Percentiles rank a stretch among this genome's conserved stretches.
phyloP scores from a whole-genome alignment of 441 rosid genomes.

The Hypseocharis bilobata region DNA sequence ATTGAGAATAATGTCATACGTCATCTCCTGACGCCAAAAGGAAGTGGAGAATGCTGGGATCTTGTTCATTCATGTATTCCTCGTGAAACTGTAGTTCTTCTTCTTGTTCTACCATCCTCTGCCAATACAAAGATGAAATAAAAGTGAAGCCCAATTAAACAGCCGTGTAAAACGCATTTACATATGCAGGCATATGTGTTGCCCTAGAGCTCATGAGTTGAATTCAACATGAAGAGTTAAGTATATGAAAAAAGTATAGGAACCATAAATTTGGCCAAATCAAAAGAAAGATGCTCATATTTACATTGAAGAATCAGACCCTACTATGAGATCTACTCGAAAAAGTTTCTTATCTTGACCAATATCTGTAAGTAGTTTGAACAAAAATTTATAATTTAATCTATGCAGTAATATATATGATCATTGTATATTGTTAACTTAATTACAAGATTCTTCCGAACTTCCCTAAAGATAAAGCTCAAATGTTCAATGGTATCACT shows the following conservation, averaged over 20 bases:
- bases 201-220: background rate
- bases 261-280: background rate
- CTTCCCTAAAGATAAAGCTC: background rate
- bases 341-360: background rate
- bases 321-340: background rate
- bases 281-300: background rate
- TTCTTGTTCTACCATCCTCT: slow-evolving; percentile 83
- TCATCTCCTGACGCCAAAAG: slow-evolving; percentile 92
- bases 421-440: background rate
- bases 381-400: background rate
- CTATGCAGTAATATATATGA: background rate
- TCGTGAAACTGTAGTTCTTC: slow-evolving; percentile 85
- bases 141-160: background rate
- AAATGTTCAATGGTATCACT: background rate
- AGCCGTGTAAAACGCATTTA: background rate
- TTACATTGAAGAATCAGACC: background rate
- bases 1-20: slow-evolving; percentile 32
- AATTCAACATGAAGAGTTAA: background rate
- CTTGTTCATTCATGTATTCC: slow-evolving; percentile 87
- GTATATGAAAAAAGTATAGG: background rate
- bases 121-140: slow-evolving; percentile 22
- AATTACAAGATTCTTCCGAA: background rate
- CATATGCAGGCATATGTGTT: background rate
- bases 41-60: slow-evolving; percentile 96
- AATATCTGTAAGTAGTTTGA: background rate